These are phyloP conservation scores for Rhizoclosmatium hyalinum DNA, from an alignment of 371 early-diverging fungal genomes.

Conservation along the genomic window DNA sequence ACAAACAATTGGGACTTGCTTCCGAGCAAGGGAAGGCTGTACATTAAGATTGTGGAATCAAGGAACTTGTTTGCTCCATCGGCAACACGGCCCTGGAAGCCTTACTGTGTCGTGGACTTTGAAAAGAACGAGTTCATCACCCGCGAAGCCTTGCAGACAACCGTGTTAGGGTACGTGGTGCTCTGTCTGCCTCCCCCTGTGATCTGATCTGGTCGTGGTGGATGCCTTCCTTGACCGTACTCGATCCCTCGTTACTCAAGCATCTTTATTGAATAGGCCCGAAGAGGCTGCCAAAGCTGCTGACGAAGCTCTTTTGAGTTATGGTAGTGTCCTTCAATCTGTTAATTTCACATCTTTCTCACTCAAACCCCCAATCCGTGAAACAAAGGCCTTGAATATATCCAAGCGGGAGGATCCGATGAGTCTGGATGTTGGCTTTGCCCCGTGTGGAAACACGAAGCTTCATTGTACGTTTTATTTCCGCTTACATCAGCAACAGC, in stretches of 20 bases:
- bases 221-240: not conserved
- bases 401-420: not conserved
- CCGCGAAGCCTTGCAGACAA: constrained; percentile 31
- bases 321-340: not conserved
- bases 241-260: not conserved
- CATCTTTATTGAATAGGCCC: not conserved
- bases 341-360: too few relatives aligned
- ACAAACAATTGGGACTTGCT: constrained; percentile 15
- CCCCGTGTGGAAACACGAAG: constrained; percentile 68
- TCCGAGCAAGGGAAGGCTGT: constrained; percentile 47
- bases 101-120: constrained; percentile 62
- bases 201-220: not conserved
- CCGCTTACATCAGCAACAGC: not conserved
- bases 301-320: not conserved
- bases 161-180: constrained; percentile 8
- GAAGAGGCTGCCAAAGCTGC: constrained; percentile 16
- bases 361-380: too few relatives aligned
- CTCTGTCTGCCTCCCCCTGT: not conserved
- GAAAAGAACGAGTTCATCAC: constrained; percentile 59
- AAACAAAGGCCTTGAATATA: not conserved
- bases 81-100: constrained; percentile 16
- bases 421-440: constrained; percentile 11
- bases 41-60: constrained; percentile 56
- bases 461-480: constrained; percentile 66
- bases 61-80: constrained; percentile 41